Base-by-base conservation (phyloP, 1,284 basidiomycete genomes). In the Chalciporus sp. region DNA sequence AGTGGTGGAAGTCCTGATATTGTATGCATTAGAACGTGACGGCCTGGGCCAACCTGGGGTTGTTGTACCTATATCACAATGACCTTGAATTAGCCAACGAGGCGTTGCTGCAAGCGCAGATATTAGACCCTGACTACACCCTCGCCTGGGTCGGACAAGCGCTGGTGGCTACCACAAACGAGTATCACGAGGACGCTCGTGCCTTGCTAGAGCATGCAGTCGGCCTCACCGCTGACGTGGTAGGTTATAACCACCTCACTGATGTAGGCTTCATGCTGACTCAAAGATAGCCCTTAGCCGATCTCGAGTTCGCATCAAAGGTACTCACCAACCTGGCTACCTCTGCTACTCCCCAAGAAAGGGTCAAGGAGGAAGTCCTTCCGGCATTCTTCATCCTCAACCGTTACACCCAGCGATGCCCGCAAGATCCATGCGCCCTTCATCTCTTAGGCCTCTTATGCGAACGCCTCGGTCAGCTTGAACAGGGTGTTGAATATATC, bases 141-240 rank as follows among this genome's bases (percentile, higher is more conserved):
- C 70, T 86, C 27, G 88, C 94, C n/a, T 99, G 97, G 97, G 81
- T 97, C 14, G 97, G 95, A 1, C 95, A 96, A 68, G 94, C 88
- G 6, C 72, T 97, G 40, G 78, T 98, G 19, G 94, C 94, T 16
- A 80, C 80, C 14, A 71, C 75, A 41, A 86, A 89, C 54, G 85
- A 83, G 0, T 84, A 91, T 58, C 67, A 80, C 8, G 67, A 72
- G 14, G 86, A 92, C 52, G 86, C 92, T 0, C 76, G 78, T 17
- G 79, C 86, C 8, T 72, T 98, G 46, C 85, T 95, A 46, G 89
- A 90, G 56, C 95, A 99, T 71, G 90, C 94, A 1, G 82, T 90
- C 20, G 81, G 83, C 5, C 70, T 98, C 40, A 79, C 86, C 2
- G 79, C 84, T 8, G 83, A 85, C 41, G 75, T 90, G 59, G 90